Evolutionary conservation across 768 basidiomycete genomes (phyloP), one percentile per base, ranked within the genome.

Genomic region (Chalciporus pseudorubinellus): DNA sequence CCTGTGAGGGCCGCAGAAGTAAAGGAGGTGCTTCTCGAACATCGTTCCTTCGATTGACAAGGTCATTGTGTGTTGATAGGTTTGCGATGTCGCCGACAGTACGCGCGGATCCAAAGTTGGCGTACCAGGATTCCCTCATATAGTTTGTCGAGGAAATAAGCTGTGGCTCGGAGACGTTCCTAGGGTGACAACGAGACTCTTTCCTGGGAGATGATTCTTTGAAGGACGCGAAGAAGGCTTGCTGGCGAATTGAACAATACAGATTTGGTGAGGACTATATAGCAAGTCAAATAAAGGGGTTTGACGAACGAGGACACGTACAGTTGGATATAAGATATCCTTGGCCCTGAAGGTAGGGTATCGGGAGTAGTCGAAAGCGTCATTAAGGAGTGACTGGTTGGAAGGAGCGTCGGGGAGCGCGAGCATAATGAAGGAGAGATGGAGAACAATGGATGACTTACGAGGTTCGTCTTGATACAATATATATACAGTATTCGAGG

Each of bases 161-260:
- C 38, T 52, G 62, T 19, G 64, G 62, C 2, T 63, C 61, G 9
- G 64, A 65, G 26, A 53, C 61, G 13, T 63, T 62, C 22, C 59
- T 65, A 3, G 57, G 21, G 19, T 34, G 46, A 5, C 26, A 13
- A 41, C 6, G 31, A 4, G 21, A 6, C 7, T 46, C 39, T 10
- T 20, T 34, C 28, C 12, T 26, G 14, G 31, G 19, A 12, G 51
- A 48, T 20, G 36, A 50, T 33, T 48, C 46, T 2, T 33, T 34
- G 41, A 40, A 29, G 19, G 6, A 39, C 2, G 41, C 10, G 45
- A 48, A 53, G 10, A 55, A 24, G 18, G 39, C 7, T 16, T 34
- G 51, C 31, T 51, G 47, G 31, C 50, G 54, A 36, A 12, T 36
- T 43, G 24, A 43, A 28, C 38, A n/a, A 38, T 44, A 50, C 34